phyloP scores from a whole-genome alignment of 208 protist species.

The Trypanosoma theileri region DNA sequence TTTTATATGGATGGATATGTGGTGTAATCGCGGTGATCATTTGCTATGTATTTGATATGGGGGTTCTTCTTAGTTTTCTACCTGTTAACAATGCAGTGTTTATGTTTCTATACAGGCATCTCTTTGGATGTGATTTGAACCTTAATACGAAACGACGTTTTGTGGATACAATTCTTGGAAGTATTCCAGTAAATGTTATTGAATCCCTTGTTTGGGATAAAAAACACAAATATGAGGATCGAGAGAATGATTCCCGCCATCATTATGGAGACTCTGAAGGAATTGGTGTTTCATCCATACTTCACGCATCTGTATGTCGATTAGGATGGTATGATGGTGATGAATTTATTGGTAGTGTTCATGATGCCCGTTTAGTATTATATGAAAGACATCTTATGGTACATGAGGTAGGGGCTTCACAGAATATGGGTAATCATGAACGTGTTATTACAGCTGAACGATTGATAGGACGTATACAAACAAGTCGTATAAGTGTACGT shows the following conservation, averaged over 20 bases:
- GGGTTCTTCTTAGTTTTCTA: slow-evolving; percentile 35
- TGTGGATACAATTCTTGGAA: not conserved
- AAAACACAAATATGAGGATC: not conserved
- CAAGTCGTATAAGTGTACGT: slow-evolving; percentile 42
- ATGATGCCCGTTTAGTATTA: slow-evolving; percentile 13
- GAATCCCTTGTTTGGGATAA: not conserved
- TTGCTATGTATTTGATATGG: slow-evolving; percentile 55
- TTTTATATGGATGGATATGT: slow-evolving; percentile 58
- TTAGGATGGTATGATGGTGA: not conserved
- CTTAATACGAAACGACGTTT: too few relatives aligned
- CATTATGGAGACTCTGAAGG: not conserved
- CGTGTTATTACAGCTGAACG: slow-evolving; percentile 22
- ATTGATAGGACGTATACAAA: slow-evolving; percentile 1
- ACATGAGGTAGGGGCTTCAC: slow-evolving; percentile 15
- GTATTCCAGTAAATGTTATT: not conserved
- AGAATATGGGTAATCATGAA: slow-evolving; percentile 20
- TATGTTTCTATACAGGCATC: not conserved
- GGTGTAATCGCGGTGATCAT: slow-evolving; percentile 44
- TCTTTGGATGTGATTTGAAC: not conserved
- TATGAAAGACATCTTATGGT: slow-evolving; percentile 14
- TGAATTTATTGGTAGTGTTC: not conserved
- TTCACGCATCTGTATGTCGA: slow-evolving; percentile 16
- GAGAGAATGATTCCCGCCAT: not conserved
- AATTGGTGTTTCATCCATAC: slow-evolving; percentile 1
- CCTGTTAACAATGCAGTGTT: slow-evolving; percentile 21